Conservation (phyloP, 2,329 filamentous ascomycete genomes). For the Pseudopithomyces maydicus region DNA sequence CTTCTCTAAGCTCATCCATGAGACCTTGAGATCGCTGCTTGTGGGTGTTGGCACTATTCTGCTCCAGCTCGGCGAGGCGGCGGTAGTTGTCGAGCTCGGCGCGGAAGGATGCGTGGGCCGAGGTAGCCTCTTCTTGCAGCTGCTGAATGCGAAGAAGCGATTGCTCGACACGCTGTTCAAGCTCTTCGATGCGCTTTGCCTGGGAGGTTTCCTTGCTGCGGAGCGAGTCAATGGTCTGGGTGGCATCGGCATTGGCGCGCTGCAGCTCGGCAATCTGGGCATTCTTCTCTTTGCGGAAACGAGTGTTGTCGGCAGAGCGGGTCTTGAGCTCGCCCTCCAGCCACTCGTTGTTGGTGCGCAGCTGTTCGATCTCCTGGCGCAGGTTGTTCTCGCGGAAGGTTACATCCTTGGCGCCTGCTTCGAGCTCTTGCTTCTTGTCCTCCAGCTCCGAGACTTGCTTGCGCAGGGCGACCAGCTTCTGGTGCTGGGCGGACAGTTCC, state of each 20-base stretch:
- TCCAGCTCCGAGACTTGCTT: slow-evolving; percentile 83
- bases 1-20: slow-evolving; percentile 65
- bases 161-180: slow-evolving; percentile 87
- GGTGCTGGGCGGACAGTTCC: slow-evolving; percentile 86
- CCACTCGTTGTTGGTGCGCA: slow-evolving; percentile 92
- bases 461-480: slow-evolving; percentile 82
- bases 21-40: slow-evolving; percentile 73
- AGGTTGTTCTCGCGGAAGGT: slow-evolving; percentile 91
- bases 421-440: slow-evolving; percentile 80
- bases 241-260: slow-evolving; percentile 84
- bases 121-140: slow-evolving; percentile 79
- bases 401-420: slow-evolving; percentile 77
- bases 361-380: slow-evolving; percentile 86
- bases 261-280: slow-evolving; percentile 87
- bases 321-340: slow-evolving; percentile 90
- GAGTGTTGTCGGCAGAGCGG: slow-evolving; percentile 83
- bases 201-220: slow-evolving; percentile 80
- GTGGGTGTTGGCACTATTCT: slow-evolving; percentile 75
- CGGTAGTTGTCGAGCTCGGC: slow-evolving; percentile 82
- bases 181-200: slow-evolving; percentile 78
- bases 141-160: slow-evolving; percentile 81
- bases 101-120: slow-evolving; percentile 83
- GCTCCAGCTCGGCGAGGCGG: slow-evolving; percentile 80
- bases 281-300: slow-evolving; percentile 93
- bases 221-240: slow-evolving; percentile 75